Percentiles rank a stretch among this genome's conserved stretches.
Conservation (phyloP, 2,329 filamentous ascomycete genomes). For the Venturia effusa region DNA sequence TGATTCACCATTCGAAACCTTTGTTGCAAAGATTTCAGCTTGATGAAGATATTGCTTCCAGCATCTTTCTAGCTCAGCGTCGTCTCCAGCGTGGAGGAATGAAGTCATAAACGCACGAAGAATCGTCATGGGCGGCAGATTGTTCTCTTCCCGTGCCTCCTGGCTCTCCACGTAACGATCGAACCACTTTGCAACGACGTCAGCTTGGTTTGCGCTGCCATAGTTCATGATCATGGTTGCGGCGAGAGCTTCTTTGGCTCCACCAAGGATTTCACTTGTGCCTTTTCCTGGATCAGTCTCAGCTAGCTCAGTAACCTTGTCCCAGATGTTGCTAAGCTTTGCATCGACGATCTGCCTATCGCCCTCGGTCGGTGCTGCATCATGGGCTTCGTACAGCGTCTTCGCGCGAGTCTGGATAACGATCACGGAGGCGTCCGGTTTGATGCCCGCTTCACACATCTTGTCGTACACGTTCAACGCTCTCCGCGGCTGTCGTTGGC, state of each 20-base stretch:
- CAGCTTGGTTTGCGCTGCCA: neutral
- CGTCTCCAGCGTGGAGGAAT: slow-evolving; percentile 46
- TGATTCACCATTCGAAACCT: neutral
- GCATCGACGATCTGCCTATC: neutral
- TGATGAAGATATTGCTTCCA: slow-evolving; percentile 48
- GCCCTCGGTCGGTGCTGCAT: neutral
- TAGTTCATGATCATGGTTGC: slow-evolving; percentile 8
- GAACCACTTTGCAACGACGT: slow-evolving; percentile 37
- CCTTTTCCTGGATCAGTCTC: neutral
- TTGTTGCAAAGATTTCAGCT: neutral
- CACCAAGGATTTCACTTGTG: neutral
- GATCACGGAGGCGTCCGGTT: slow-evolving; percentile 32
- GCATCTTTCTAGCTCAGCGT: slow-evolving; percentile 49
- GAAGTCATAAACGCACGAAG: slow-evolving; percentile 58
- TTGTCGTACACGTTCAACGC: slow-evolving; percentile 38
- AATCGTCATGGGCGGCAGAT: slow-evolving; percentile 40
- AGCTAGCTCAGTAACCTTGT: neutral
- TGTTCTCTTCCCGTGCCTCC: slow-evolving; percentile 10
- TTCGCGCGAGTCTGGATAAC: slow-evolving; percentile 29
- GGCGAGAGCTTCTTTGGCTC: slow-evolving; percentile 1
- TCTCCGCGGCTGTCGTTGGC: slow-evolving; percentile 31
- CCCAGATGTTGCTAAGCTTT: neutral
- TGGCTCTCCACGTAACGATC: slow-evolving; percentile 36
- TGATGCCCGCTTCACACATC: slow-evolving; percentile 31
- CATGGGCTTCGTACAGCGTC: slow-evolving; percentile 10